A percentile compares a stretch with the other conserved stretches of the same genome.
These are phyloP conservation scores for Neofusicoccum umdonicola DNA, from an alignment of 2,329 filamentous ascomycete species.

Conservation along the genomic window DNA sequence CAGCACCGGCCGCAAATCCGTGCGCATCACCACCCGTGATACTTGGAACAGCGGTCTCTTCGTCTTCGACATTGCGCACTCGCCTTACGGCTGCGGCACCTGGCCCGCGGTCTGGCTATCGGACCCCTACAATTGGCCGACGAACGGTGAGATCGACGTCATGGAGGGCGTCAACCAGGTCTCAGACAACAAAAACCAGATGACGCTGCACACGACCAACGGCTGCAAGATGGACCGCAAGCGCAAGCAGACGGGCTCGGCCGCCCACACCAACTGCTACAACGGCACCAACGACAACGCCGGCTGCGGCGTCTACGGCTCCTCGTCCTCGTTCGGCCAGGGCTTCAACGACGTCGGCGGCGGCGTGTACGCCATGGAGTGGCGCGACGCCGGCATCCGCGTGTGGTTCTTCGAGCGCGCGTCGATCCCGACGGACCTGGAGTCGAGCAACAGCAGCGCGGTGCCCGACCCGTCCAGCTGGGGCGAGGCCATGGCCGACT, in stretches of 20 bases:
- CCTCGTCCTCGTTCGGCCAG: conserved; percentile 21
- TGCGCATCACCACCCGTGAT: conserved; percentile 30
- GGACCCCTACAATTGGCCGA: conserved; percentile 29
- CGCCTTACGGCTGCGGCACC: conserved; percentile 32
- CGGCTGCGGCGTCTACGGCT: conserved; percentile 20
- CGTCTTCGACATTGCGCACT: conserved; percentile 31
- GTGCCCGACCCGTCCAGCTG: conserved; percentile 47
- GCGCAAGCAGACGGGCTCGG: conserved; percentile 19
- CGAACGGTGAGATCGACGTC: conserved; percentile 33
- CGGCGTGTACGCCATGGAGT: conserved; percentile 51
- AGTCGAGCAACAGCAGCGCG: conserved; percentile 23
- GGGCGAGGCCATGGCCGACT: conserved; percentile 29
- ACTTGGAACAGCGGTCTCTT: conserved; percentile 31
- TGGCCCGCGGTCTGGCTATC: conserved; percentile 36
- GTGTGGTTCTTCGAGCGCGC: conserved; percentile 53
- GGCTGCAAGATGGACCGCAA: conserved; percentile 15
- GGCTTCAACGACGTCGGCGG: conserved; percentile 41
- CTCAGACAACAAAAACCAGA: conserved; percentile 25
- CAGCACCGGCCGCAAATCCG: conserved; percentile 26
- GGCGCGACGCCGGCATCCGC: conserved; percentile 46
- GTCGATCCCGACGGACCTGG: conserved; percentile 46
- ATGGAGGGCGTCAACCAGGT: conserved; percentile 34
- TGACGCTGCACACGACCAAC: conserved; percentile 15
- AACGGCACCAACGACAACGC: conserved; percentile 26
- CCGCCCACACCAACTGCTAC: conserved; percentile 30